Evolutionary conservation across 805 yeast genomes (phyloP).

Genomic region (Suhomyces sp.): DNA sequence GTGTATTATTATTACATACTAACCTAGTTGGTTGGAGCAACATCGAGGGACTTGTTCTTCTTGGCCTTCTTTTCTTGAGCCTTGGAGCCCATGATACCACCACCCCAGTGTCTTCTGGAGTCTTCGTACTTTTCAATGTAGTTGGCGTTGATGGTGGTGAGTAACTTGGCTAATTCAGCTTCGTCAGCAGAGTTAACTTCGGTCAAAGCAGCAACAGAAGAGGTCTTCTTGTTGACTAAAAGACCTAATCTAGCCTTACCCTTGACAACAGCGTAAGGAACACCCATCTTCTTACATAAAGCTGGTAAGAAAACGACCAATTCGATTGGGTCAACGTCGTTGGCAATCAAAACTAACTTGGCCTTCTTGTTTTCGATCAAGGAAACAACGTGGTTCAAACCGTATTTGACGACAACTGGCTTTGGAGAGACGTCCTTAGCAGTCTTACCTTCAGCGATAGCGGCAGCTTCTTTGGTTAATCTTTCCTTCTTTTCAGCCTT

Average conservation of each 20-base stretch:
- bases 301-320: slow-evolving; percentile 97
- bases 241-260: slow-evolving; percentile 99
- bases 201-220: slow-evolving; percentile 95
- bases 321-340: slow-evolving; percentile 99
- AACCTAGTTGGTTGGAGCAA: slow-evolving; percentile 17
- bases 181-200: slow-evolving; percentile 95
- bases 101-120: slow-evolving; percentile 99
- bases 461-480: slow-evolving; percentile 98
- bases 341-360: slow-evolving; percentile 93
- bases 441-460: slow-evolving; percentile 96
- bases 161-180: slow-evolving; percentile 88
- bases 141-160: slow-evolving; percentile 92
- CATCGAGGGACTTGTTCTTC: slow-evolving; percentile 59
- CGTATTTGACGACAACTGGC: slow-evolving; percentile 96
- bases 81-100: slow-evolving; percentile 97
- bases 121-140: slow-evolving; percentile 93
- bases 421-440: slow-evolving; percentile 95
- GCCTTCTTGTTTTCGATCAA: slow-evolving; percentile 98
- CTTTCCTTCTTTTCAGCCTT: slow-evolving; percentile 98
- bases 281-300: slow-evolving; percentile 98
- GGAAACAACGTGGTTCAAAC: slow-evolving; percentile 98
- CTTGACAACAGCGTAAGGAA: slow-evolving; percentile 97
- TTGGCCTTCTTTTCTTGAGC: slow-evolving; percentile 82
- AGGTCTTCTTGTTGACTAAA: slow-evolving; percentile 94
- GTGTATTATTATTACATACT: slow-evolving; percentile 1